Conservation (phyloP, 148 eudicot species). For the Nyssa sinensis region DNA sequence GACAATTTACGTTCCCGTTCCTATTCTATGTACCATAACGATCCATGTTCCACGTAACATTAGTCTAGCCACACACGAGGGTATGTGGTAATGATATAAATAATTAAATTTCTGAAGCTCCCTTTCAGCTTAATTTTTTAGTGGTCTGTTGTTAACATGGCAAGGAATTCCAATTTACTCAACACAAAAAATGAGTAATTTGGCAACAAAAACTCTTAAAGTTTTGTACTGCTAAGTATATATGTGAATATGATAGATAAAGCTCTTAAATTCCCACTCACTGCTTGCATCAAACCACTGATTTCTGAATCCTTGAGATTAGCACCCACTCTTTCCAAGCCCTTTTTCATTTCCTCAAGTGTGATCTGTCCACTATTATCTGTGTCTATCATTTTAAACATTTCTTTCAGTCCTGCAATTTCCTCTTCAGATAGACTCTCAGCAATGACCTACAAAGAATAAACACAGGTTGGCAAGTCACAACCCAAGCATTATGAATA, state of each 20-base stretch:
- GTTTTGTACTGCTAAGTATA: neutral
- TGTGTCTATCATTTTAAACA: conserved; percentile 78
- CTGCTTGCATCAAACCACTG: conserved; percentile 61
- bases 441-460: conserved; percentile 59
- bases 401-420: conserved; percentile 71
- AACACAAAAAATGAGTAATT: neutral
- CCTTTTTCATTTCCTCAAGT: conserved; percentile 66
- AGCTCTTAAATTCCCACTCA: conserved; percentile 29
- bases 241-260: neutral
- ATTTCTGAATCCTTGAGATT: conserved; percentile 69
- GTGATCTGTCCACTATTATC: conserved; percentile 77
- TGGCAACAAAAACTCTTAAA: neutral
- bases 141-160: too few species aligned
- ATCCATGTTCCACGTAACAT: too few species aligned
- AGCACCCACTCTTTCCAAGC: conserved; percentile 72
- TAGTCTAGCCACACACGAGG: too few species aligned
- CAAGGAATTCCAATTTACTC: neutral
- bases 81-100: too few species aligned
- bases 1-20: too few species aligned
- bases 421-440: conserved; percentile 77
- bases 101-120: too few species aligned
- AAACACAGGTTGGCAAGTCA: neutral
- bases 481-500: neutral
- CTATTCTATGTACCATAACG: too few species aligned
- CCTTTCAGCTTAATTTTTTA: too few species aligned